A percentile compares a stretch with the other conserved stretches of the same genome.
Evolutionary conservation across 148 eudicot species (phyloP).

Genomic region (Arbutus unedo): DNA sequence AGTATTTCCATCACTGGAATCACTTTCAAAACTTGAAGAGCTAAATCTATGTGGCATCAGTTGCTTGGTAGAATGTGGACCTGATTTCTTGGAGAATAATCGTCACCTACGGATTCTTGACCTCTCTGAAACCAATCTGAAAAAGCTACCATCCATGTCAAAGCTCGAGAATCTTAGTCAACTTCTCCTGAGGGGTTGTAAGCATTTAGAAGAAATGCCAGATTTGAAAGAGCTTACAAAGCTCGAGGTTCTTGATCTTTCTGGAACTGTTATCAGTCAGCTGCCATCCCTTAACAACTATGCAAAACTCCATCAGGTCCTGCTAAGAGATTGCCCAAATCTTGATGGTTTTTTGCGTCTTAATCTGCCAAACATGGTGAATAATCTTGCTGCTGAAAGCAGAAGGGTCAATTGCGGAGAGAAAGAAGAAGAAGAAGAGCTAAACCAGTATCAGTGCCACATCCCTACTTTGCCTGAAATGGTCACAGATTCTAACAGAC

Average conservation of each 20-base stretch:
- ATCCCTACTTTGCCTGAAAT: conserved; percentile 15
- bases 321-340: conserved; percentile 24
- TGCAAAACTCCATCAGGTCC: conserved; percentile 6
- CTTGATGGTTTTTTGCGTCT: not conserved
- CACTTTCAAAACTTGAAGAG: conserved; percentile 18
- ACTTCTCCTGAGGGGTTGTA: conserved; percentile 20
- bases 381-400: no score
- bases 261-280: conserved; percentile 13
- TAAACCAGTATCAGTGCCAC: conserved; percentile 14
- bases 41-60: conserved; percentile 23
- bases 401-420: not conserved
- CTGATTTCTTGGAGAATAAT: conserved; percentile 17
- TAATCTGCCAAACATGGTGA: not conserved
- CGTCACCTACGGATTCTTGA: conserved; percentile 20
- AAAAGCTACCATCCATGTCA: conserved; percentile 23
- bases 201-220: not conserved
- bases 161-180: conserved; percentile 20
- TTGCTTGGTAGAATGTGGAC: not conserved
- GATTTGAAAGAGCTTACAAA: conserved; percentile 7
- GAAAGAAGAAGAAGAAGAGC: not conserved
- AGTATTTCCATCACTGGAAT: not conserved
- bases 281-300: not conserved
- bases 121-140: conserved; percentile 22
- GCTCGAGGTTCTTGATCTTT: conserved; percentile 26
- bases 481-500: not conserved